A percentile compares a stretch with the other conserved stretches of the same genome.
Conservation (phyloP, 2,329 filamentous ascomycete genomes). For the Ceratocystiopsis minuta region DNA sequence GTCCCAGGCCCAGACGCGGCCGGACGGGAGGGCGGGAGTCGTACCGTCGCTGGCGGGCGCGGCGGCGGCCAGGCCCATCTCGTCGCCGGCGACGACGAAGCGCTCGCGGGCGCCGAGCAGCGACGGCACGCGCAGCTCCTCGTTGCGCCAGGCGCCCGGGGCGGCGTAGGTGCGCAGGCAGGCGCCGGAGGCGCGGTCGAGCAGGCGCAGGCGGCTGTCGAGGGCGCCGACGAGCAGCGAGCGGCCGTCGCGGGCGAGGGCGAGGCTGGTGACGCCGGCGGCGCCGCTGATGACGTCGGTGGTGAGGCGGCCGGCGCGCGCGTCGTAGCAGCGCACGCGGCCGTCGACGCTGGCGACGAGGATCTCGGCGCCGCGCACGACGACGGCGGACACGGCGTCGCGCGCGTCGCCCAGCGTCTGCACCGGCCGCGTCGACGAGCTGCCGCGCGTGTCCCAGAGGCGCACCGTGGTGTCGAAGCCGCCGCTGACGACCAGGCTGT, state of each 20-base stretch:
- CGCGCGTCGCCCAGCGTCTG: constrained; percentile 56
- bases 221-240: constrained; percentile 57
- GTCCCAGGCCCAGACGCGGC: constrained; percentile 67
- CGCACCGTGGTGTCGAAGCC: constrained; percentile 61
- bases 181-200: constrained; percentile 60
- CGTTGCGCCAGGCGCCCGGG: constrained; percentile 35
- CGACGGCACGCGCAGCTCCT: constrained; percentile 55
- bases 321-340: constrained; percentile 62
- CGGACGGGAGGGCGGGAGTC: constrained; percentile 23
- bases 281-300: constrained; percentile 46
- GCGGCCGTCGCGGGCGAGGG: constrained; percentile 52
- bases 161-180: constrained; percentile 55
- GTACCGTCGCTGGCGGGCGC: constrained; percentile 8
- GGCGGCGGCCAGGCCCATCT: constrained; percentile 26
- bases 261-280: constrained; percentile 56
- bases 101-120: constrained; percentile 59
- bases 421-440: constrained; percentile 34
- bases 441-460: constrained; percentile 49
- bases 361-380: constrained; percentile 36
- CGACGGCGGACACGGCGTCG: constrained; percentile 44
- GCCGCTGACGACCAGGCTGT: constrained; percentile 53
- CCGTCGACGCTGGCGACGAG: constrained; percentile 72
- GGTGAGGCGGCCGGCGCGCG: constrained; percentile 53
- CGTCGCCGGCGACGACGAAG: constrained; percentile 65
- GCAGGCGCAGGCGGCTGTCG: constrained; percentile 59